Percentiles rank a stretch among this genome's conserved stretches.
phyloP scores from a whole-genome alignment of 345 rosid genomes.

The Abelmoschus esculentus region DNA sequence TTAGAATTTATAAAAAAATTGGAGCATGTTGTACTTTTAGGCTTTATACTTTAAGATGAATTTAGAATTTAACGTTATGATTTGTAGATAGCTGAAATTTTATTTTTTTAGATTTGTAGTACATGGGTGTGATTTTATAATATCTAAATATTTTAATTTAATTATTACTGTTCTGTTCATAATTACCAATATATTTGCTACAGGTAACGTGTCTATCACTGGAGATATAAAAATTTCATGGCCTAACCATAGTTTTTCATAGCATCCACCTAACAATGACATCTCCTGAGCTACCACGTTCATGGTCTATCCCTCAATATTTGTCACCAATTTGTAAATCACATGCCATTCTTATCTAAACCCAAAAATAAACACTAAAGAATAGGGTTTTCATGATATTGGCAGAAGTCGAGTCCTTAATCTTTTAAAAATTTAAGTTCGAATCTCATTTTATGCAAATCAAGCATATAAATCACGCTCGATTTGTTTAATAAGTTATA shows the following conservation, averaged over 20 bases:
- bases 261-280: not conserved
- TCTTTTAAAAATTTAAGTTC: too few species aligned
- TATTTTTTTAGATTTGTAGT: not conserved
- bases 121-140: not conserved
- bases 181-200: too few species aligned
- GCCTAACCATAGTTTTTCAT: not conserved
- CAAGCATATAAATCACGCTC: too few species aligned
- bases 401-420: too few species aligned
- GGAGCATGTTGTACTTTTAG: too few species aligned
- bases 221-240: not conserved
- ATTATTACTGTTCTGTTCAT: not conserved
- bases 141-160: not conserved
- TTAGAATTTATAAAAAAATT: too few species aligned
- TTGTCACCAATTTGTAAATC: not conserved
- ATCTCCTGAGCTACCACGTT: not conserved
- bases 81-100: not conserved
- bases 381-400: not conserved
- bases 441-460: too few species aligned
- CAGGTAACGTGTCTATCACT: not conserved
- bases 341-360: not conserved
- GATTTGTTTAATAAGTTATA: too few species aligned
- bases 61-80: too few species aligned
- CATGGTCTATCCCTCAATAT: not conserved
- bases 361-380: not conserved
- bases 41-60: too few species aligned